These are phyloP conservation scores for Suhomyces tanzawaensis DNA, from an alignment of 805 yeast genomes.

Conservation along the genomic window DNA sequence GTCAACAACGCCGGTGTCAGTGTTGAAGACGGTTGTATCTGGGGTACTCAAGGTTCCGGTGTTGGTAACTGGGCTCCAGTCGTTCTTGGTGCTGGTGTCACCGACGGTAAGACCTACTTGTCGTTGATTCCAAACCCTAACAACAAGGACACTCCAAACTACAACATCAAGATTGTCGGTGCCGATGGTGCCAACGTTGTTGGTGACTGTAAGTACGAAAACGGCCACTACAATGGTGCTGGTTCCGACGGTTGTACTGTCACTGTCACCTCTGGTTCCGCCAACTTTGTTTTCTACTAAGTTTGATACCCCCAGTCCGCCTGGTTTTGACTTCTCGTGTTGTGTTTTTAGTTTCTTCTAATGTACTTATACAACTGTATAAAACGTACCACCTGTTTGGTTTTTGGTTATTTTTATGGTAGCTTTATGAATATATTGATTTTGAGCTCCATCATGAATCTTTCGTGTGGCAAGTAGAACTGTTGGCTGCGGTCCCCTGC, in stretches of 20 bases:
- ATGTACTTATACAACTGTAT: background rate
- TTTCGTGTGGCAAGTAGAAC: no score
- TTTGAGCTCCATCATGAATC: no score
- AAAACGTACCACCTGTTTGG: background rate
- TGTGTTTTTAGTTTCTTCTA: background rate
- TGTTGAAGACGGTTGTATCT: constrained; percentile 64
- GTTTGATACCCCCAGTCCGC: background rate
- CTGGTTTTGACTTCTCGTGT: constrained; percentile 1
- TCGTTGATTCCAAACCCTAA: constrained; percentile 79
- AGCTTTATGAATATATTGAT: background rate
- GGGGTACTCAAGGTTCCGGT: constrained; percentile 60
- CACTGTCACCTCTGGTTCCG: constrained; percentile 57
- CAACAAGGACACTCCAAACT: constrained; percentile 47
- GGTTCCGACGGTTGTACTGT: constrained; percentile 81
- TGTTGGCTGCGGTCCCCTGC: no score
- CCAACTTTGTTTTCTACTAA: constrained; percentile 56
- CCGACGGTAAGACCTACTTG: constrained; percentile 58
- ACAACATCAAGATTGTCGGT: constrained; percentile 43
- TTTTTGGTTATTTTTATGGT: background rate
- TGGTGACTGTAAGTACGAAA: constrained; percentile 43
- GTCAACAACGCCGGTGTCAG: constrained; percentile 77
- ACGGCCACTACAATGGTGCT: constrained; percentile 35
- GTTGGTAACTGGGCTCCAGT: constrained; percentile 82
- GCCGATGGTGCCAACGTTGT: constrained; percentile 36
- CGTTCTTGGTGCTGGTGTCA: constrained; percentile 73